Conservation (phyloP, 257 asterid species). For the Salvia splendens region DNA sequence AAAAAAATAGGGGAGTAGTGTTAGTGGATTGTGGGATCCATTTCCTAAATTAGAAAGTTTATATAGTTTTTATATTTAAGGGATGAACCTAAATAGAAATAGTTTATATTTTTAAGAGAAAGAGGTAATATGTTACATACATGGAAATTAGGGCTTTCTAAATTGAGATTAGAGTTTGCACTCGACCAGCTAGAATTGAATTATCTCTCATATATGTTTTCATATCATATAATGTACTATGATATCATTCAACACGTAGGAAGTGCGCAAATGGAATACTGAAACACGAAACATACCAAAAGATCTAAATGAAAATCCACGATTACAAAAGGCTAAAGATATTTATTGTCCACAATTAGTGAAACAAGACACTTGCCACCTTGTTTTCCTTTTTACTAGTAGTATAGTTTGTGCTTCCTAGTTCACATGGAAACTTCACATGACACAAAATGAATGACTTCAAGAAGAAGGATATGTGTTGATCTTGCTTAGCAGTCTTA, state of each 20-base stretch:
- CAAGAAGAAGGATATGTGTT: neutral
- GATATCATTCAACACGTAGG: too few species aligned
- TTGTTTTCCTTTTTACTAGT: constrained; percentile 3
- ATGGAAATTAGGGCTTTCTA: neutral
- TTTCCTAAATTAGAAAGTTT: too few species aligned
- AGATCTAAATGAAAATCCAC: too few species aligned
- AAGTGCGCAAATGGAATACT: neutral
- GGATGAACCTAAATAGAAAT: too few species aligned
- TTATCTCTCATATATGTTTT: too few species aligned
- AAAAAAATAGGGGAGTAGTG: too few species aligned
- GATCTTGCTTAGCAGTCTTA: neutral
- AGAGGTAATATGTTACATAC: too few species aligned
- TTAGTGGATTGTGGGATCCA: too few species aligned
- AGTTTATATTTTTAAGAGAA: too few species aligned
- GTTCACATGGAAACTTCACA: neutral
- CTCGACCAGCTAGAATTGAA: neutral
- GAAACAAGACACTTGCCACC: neutral
- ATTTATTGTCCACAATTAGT: neutral
- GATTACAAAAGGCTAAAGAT: neutral
- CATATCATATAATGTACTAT: too few species aligned
- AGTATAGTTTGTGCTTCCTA: neutral
- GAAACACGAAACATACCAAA: neutral
- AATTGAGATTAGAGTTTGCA: neutral
- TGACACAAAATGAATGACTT: neutral
- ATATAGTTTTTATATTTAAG: too few species aligned